Base-by-base conservation (phyloP, 345 rosid species). In the Populus deltoides region DNA sequence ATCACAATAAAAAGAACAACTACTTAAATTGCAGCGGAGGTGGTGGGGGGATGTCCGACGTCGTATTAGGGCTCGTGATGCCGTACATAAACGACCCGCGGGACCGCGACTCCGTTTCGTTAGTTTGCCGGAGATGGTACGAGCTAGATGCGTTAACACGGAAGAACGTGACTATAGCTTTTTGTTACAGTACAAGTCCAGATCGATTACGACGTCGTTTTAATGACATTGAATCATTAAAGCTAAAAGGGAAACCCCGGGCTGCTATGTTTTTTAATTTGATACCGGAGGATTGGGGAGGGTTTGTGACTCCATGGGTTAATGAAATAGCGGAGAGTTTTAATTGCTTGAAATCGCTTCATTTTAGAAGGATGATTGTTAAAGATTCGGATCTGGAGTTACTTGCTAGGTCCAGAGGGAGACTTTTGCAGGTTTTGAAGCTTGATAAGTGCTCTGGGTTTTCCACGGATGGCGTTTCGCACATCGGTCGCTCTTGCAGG, bases 401-500 rank as follows among this genome's bases (percentile, higher is more conserved):
- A 25, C 81, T 96, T 24, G 93, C 93, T 7, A 74, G 5, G 33
- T 74, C 90, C 0, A 83, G 91, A 20, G 88, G 88, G 20, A 86
- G 59, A 68, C 85, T 84, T 57, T 85, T 96, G 41, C 87, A 79
- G 62, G 84, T 78, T 36, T 85, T 93, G 76, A 93, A 89, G 85
- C 94, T 96, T 20, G 99, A 96, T 71, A 92, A 89, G 75, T 96
- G 99, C 82, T 93, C 92, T 17, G 99, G 97, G 0, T 92, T 96
- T 77, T 87, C 94, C 22, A 93, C 97, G 5, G 92, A 92, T 83
- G 99, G 98, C 2, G 92, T 96, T 63, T 78, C 86, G 36, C 93
- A 89, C 77, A 75, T 96, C 53, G 91, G 79, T 62, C 91, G 87
- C 55, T 78, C 31, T 12, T 96, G 99, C 97, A 90, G 91, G 99